Evolutionary conservation across 1,139 yeast genomes (phyloP), one percentile per base, ranked within the genome.

Genomic region (Blastobotrys illinoisensis): DNA sequence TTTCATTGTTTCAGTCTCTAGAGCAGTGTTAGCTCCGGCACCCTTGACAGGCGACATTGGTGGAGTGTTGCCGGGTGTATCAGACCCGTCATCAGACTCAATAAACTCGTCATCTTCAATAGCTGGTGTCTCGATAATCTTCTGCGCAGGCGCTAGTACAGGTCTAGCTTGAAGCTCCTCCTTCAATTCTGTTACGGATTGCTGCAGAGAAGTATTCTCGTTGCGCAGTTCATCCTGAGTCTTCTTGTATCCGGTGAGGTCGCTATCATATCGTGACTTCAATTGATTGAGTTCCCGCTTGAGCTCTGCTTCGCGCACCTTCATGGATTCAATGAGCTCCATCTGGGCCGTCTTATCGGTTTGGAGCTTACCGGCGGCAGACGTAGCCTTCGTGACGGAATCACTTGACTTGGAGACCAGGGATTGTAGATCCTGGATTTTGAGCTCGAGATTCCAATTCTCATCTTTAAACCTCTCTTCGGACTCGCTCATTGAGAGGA

Each of bases 401-500:
- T 61, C 67, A 14, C 62, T 54, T 11, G 68, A 61, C 45, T 63
- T 62, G 13, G 66, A 49, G 47, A 68, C 48, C 56, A 81, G 79
- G 44, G 81, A 81, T 44, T 77, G 72, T 52, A 83, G 71, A 48
- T 73, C 76, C 52, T 81, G 79, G 16, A 85, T 68, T 52, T 78
- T 77, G 28, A 83, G 70, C 66, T 86, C 90, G 58, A 88, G 75
- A 63, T 86, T 88, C 96, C 96, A 88, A 64, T 85, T 86, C 55
- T 80, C 79, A 62, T 87, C 91, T 65, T 83, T 84, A 60, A 80
- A 73, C 40, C 76, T 75, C 54, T 79, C 79, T 66, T 83, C 77
- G 13, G 74, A 69, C 47, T 70, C 70, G 20, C 69, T 58, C 40
- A 71, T 64, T 7, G 68, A 64, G 45, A 68, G 67, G 28, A 72